Evolutionary conservation across 352 stramenopile species (phyloP).

Genomic region (Globisporangium cederbergense): DNA sequence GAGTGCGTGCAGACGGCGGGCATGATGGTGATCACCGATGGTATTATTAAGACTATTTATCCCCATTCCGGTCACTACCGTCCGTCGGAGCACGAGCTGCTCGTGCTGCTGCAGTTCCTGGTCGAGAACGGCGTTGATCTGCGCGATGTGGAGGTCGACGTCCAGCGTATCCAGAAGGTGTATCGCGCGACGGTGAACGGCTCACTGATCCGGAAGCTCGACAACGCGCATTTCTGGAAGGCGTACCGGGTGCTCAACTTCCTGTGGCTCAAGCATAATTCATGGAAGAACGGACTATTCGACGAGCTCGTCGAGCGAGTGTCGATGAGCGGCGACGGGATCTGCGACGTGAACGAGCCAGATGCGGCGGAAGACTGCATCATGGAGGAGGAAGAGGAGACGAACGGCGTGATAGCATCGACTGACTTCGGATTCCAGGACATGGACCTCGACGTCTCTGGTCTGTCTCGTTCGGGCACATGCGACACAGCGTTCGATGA

Average conservation of each 20-base stretch:
- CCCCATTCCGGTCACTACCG: constrained; percentile 98
- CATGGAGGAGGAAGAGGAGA: constrained; percentile 41
- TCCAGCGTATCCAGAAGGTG: constrained; percentile 96
- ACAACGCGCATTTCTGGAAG: constrained; percentile 87
- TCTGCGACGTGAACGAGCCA: constrained; percentile 31
- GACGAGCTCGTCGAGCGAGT: constrained; percentile 76
- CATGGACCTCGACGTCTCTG: constrained; percentile 10
- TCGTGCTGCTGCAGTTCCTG: constrained; percentile 92
- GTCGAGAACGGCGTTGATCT: constrained; percentile 90
- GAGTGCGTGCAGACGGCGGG: constrained; percentile 95
- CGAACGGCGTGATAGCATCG: constrained; percentile 22
- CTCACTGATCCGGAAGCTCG: constrained; percentile 68
- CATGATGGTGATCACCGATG: constrained; percentile 94
- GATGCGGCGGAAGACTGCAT: constrained; percentile 41
- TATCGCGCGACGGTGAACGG: constrained; percentile 82
- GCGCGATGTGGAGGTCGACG: constrained; percentile 90
- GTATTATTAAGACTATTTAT: constrained; percentile 92
- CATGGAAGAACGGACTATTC: constrained; percentile 74
- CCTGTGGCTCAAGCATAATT: constrained; percentile 68
- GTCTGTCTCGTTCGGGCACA: neutral
- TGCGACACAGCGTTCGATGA: constrained; percentile 29
- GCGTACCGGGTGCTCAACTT: constrained; percentile 72
- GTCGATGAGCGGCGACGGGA: constrained; percentile 40
- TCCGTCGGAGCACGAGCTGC: constrained; percentile 93
- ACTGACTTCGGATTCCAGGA: constrained; percentile 18